Evolutionary conservation across 164 flowering plant species (phyloP), one percentile per base, ranked within the genome.

Genomic region (Akebia trifoliata): DNA sequence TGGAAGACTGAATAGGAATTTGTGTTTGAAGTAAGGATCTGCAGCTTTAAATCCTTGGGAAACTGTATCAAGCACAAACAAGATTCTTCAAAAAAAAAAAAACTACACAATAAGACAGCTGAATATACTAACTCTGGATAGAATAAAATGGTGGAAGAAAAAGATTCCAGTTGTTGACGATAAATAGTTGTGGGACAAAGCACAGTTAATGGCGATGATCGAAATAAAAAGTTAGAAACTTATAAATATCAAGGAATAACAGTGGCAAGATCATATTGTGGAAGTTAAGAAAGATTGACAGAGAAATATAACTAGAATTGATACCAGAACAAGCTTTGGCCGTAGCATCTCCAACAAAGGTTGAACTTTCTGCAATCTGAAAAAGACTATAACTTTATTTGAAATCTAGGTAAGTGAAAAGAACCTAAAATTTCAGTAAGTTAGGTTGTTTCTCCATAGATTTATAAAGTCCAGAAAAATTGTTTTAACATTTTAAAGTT

Each of bases 311-410:
- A 55, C 22, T 26, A 56, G 15, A 59, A 18, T 18, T 11, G 60
- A 69, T 81, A 85, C 97, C 90, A 87, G 55, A 48, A 85, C 67
- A 63, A 61, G 18, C 57, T 81, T 79, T 57, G 95, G 87, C 56
- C 71, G 83, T 74, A 90, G 50, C 20, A 73, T 61, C 58, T 76
- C 61, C 62, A 90, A 59, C 65, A 90, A 65, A n/a, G 82, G 85
- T 59, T 57, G 67, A 67, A 78, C 57, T 55, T 77, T 78, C 50
- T 79, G 68, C 68, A 69, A 46, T 78, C 96, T 88, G 56, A 73
- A 79, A 65, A 62, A 28, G n/a, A 36, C 24, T 53, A 25, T 51
- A 54, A 2, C 7, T 25, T 21, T 39, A 38, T 4, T 18, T 10
- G 43, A 11, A 25, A 25, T 26, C 18, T 29, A 21, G 25, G 21